These are phyloP conservation scores for Flaveria brownii DNA, from an alignment of 129 eudicot species.

Conservation along the genomic window DNA sequence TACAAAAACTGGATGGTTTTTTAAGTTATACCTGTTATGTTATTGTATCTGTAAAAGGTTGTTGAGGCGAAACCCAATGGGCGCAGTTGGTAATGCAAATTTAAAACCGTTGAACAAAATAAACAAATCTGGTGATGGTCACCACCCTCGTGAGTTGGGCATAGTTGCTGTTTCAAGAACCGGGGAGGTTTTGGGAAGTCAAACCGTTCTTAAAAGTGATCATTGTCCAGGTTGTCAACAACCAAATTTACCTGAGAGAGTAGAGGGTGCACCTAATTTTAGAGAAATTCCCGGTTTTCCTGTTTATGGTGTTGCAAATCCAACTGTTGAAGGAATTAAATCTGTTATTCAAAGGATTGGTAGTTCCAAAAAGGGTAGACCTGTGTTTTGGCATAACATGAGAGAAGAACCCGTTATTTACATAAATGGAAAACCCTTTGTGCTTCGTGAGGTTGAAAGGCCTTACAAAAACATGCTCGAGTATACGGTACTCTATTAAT, in stretches of 20 bases:
- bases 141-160: constrained; percentile 82
- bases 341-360: constrained; percentile 85
- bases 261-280: constrained; percentile 98
- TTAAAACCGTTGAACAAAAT: constrained; percentile 39
- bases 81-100: constrained; percentile 88
- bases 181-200: constrained; percentile 96
- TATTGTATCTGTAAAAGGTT: constrained; percentile 52
- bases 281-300: constrained; percentile 94
- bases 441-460: constrained; percentile 97
- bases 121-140: constrained; percentile 57
- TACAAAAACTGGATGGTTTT: constrained; percentile 6
- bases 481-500: constrained; percentile 62
- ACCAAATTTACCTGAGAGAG: constrained; percentile 67
- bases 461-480: constrained; percentile 97
- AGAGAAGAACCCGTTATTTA: constrained; percentile 96
- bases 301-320: constrained; percentile 95
- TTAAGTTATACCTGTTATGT: constrained; percentile 12
- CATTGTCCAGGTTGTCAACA: constrained; percentile 99
- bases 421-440: constrained; percentile 94
- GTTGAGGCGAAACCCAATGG: constrained; percentile 96
- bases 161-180: constrained; percentile 83
- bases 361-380: constrained; percentile 70
- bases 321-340: constrained; percentile 90
- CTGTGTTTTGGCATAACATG: constrained; percentile 98
- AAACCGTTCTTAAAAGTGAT: constrained; percentile 94